Base-by-base conservation (phyloP, 2,329 filamentous ascomycete species). In the Conoideocrella luteorostrata region DNA sequence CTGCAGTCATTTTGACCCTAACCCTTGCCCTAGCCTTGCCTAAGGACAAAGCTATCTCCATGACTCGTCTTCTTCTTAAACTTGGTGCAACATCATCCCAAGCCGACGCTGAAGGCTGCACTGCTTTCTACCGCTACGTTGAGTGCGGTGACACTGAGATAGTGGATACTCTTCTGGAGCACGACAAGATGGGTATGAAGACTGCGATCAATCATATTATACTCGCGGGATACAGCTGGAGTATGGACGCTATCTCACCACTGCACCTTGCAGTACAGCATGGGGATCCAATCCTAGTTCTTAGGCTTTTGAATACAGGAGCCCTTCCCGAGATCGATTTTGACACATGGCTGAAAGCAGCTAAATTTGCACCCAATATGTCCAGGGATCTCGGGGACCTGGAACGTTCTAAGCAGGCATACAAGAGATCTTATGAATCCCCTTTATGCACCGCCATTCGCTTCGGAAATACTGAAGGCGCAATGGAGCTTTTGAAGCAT, bases 81-180 rank as follows among this genome's bases (percentile, higher is more conserved):
- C 72, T 89, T 2, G 87, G 87, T 1, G 86, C 86, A 2, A 84
- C 83, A 1, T 80, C 74, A 26, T 78, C 83, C 1, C 87, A 93
- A 59, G 86, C 82, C 1, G 86, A 91, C 51, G 57, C 77, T 28
- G 66, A 74, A 7, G 74, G 80, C 4, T 67, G 72, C 23, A 89
- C 86, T 2, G 79, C 77, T 0, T 71, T 94, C 47, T 78, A 88
- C 47, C 77, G 78, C 47, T 77, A 79, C 43, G 72, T 84, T 1
- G 66, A 72, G n/a, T 61, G 68, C 15, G 67, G 73, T 3, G 70
- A 75, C 22, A 47, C 53, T 4, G 64, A 72, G 10, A 55, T 78
- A 9, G 56, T 82, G 2, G 69, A 79, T 30, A 52, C 64, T 1
- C 58, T 82, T 2, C 63, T 70, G 43, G 63, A 78, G 10, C 64